phyloP scores from a whole-genome alignment of 306 rosid species.

The Vicia faba region DNA sequence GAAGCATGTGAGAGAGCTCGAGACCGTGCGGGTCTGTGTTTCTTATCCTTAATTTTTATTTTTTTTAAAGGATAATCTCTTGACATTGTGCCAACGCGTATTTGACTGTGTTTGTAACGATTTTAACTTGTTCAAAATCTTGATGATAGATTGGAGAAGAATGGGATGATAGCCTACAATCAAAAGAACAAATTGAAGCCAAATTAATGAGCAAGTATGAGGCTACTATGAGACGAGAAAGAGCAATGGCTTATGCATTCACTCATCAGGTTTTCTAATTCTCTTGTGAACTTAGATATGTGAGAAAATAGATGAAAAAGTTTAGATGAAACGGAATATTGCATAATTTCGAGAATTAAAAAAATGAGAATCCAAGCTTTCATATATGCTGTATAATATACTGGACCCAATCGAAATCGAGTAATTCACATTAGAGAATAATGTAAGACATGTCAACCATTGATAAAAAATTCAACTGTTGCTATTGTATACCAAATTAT shows the following conservation, averaged over 20 bases:
- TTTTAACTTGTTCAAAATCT: slow-evolving; percentile 34
- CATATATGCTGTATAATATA: slow-evolving; percentile 1
- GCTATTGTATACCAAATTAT: neutral
- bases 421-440: neutral
- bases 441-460: neutral
- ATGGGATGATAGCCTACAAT: slow-evolving; percentile 97
- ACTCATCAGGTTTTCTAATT: slow-evolving; percentile 80
- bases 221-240: slow-evolving; percentile 92
- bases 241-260: slow-evolving; percentile 96
- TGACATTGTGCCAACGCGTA: neutral
- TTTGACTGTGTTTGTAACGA: slow-evolving; percentile 30
- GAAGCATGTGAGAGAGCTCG: slow-evolving; percentile 88
- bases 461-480: neutral
- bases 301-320: slow-evolving; percentile 5
- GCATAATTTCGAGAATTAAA: slow-evolving; percentile 19
- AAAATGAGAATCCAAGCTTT: slow-evolving; percentile 24
- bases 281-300: slow-evolving; percentile 20
- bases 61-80: slow-evolving; percentile 9
- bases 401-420: too few relatives aligned
- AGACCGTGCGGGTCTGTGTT: slow-evolving; percentile 71
- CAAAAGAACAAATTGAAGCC: slow-evolving; percentile 96
- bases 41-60: slow-evolving; percentile 27
- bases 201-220: slow-evolving; percentile 78
- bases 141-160: slow-evolving; percentile 83
- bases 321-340: slow-evolving; percentile 26